phyloP scores from a whole-genome alignment of 495 filamentous ascomycete species.

The Penicillium simplicissimum region DNA sequence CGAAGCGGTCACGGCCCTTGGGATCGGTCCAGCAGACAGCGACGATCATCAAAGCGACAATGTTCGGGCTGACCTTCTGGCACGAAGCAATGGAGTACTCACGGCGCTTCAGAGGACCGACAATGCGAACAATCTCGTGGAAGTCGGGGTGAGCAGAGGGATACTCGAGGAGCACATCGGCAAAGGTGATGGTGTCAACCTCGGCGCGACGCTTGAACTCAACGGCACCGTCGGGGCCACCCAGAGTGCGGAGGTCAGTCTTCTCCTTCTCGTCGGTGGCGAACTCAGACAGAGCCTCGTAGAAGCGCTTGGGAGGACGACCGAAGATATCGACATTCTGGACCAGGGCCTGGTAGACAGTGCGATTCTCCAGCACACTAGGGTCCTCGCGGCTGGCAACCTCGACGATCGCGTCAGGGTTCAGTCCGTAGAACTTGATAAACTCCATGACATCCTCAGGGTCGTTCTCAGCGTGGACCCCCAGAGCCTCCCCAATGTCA shows the following conservation, averaged over 20 bases:
- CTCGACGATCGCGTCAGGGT: conserved; percentile 81
- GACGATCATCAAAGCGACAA: conserved; percentile 93
- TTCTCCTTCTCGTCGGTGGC: conserved; percentile 80
- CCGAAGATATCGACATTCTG: conserved; percentile 98
- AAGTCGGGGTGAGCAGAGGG: conserved; percentile 85
- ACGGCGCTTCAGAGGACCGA: conserved; percentile 88
- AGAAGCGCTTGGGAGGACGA: conserved; percentile 94
- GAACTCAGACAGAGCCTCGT: conserved; percentile 86
- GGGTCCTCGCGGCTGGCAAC: conserved; percentile 85
- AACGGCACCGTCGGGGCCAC: conserved; percentile 77
- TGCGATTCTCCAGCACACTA: conserved; percentile 78
- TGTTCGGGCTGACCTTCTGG: conserved; percentile 84
- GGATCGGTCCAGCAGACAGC: conserved; percentile 94
- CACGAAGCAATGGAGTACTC: conserved; percentile 98
- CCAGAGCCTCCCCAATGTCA: conserved; percentile 97
- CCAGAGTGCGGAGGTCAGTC: conserved; percentile 73
- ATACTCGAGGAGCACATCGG: conserved; percentile 86
- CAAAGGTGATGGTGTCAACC: conserved; percentile 90
- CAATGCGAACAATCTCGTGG: conserved; percentile 86
- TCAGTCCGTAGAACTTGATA: conserved; percentile 83
- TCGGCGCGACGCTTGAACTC: conserved; percentile 95
- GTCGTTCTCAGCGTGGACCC: conserved; percentile 94
- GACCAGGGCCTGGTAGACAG: conserved; percentile 86
- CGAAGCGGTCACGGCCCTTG: conserved; percentile 84
- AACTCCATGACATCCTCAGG: conserved; percentile 74